Conservation (phyloP, 169 alveolate genomes). For the Perkinsus marinus region DNA sequence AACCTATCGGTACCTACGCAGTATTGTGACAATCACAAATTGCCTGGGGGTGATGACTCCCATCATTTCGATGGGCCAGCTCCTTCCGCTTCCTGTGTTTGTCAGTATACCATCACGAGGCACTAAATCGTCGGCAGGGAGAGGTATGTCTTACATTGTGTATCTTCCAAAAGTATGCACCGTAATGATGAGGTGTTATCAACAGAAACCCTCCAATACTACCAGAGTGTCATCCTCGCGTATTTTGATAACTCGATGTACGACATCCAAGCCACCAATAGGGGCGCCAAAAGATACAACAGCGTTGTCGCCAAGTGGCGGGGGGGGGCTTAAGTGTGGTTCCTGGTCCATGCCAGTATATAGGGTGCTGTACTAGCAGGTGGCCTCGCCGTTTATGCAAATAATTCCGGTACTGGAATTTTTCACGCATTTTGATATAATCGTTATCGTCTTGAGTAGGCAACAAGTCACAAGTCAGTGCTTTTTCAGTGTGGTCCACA, state of each 20-base stretch:
- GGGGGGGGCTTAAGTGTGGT: not conserved
- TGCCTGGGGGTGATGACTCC: not conserved
- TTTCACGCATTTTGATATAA: not conserved
- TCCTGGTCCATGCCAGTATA: too few species aligned
- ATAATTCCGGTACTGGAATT: too few species aligned
- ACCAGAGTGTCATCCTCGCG: not conserved
- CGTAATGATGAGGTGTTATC: too few species aligned
- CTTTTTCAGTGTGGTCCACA: not conserved
- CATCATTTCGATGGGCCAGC: not conserved
- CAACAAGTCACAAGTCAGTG: too few species aligned
- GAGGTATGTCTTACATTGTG: not conserved
- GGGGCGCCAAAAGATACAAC: not conserved
- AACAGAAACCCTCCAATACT: not conserved
- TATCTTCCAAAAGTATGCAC: too few species aligned
- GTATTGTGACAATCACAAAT: not conserved
- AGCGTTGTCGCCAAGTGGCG: not conserved
- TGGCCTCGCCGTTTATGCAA: too few species aligned
- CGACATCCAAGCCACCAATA: not conserved
- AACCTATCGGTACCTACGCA: not conserved
- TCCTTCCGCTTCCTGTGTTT: not conserved
- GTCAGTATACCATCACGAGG: not conserved
- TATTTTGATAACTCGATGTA: not conserved
- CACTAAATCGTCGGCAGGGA: not conserved
- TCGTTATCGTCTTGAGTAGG: not conserved
- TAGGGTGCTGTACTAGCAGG: not conserved